Percentiles rank a stretch among this genome's conserved stretches.
These are phyloP conservation scores for Anthracocystis walkeri DNA, from an alignment of 1,284 basidiomycete genomes.

Conservation along the genomic window DNA sequence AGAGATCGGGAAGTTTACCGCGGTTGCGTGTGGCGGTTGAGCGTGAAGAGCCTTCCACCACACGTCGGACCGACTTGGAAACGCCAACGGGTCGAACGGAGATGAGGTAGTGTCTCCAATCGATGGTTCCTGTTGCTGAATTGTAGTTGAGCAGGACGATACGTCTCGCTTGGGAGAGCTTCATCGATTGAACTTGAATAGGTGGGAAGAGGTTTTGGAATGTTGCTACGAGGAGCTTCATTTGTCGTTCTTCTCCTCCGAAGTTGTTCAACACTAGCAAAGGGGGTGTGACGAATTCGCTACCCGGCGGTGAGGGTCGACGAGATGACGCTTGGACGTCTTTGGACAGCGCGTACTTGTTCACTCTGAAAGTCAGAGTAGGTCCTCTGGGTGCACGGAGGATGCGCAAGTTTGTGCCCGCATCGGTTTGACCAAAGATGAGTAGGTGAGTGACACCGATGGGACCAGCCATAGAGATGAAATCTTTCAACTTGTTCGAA, in stretches of 20 bases:
- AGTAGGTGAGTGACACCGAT: slow-evolving; percentile 93
- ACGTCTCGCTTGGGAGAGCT: slow-evolving; percentile 73
- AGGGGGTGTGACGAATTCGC: slow-evolving; percentile 87
- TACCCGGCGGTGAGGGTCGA: slow-evolving; percentile 77
- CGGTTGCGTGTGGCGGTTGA: not conserved
- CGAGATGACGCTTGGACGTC: slow-evolving; percentile 80
- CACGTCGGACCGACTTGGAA: slow-evolving; percentile 87
- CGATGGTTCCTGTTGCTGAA: slow-evolving; percentile 84
- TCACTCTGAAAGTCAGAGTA: slow-evolving; percentile 90
- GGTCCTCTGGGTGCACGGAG: slow-evolving; percentile 91
- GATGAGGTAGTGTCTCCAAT: slow-evolving; percentile 94
- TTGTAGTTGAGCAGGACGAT: slow-evolving; percentile 95
- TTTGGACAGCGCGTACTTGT: slow-evolving; percentile 89
- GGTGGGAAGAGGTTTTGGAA: slow-evolving; percentile 90
- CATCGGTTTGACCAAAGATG: slow-evolving; percentile 77
- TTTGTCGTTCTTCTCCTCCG: slow-evolving; percentile 78
- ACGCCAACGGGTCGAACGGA: slow-evolving; percentile 94
- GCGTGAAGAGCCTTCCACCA: slow-evolving; percentile 78
- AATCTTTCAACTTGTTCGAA: slow-evolving; percentile 93
- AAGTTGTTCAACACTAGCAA: slow-evolving; percentile 78
- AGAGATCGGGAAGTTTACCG: slow-evolving; percentile 78
- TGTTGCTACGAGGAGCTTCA: slow-evolving; percentile 77
- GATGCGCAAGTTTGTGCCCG: slow-evolving; percentile 82
- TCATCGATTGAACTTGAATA: slow-evolving; percentile 78
- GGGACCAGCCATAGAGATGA: slow-evolving; percentile 89